phyloP scores from a whole-genome alignment of 352 stramenopile species.

The Thalassiosira pacifica region DNA sequence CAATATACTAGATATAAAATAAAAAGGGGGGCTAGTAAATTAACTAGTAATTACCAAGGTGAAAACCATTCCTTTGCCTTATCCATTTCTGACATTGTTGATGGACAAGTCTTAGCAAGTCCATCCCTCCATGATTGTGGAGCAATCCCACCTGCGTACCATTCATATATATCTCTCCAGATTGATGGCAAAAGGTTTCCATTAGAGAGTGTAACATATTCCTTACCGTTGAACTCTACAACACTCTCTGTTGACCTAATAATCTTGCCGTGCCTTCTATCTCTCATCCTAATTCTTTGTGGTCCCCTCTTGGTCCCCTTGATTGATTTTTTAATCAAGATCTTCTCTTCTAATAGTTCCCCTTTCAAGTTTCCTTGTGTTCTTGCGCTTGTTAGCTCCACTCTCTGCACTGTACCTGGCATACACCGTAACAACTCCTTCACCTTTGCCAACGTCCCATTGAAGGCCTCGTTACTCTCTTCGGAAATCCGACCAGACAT shows the following conservation, averaged over 20 bases:
- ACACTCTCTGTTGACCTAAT: not conserved
- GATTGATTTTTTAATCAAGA: not conserved
- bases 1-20: too few species aligned
- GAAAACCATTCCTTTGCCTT: too few species aligned
- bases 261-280: too few species aligned
- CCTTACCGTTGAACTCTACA: not conserved
- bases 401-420: not conserved
- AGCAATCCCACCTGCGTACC: not conserved
- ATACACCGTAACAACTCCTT: not conserved
- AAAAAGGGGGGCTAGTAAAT: too few species aligned
- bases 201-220: not conserved
- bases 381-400: not conserved
- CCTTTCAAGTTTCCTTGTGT: not conserved
- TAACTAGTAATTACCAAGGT: too few species aligned
- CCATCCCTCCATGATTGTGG: not conserved
- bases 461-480: conserved; percentile 2
- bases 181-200: not conserved
- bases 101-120: too few species aligned
- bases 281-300: not conserved
- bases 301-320: not conserved
- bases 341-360: not conserved
- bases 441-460: not conserved
- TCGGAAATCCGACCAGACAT: not conserved
- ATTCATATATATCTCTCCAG: not conserved
- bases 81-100: too few species aligned